Evolutionary conservation across 176 grass and related monocot genomes (phyloP), one percentile per base, ranked within the genome.

Genomic region (Triticum dicoccoides): DNA sequence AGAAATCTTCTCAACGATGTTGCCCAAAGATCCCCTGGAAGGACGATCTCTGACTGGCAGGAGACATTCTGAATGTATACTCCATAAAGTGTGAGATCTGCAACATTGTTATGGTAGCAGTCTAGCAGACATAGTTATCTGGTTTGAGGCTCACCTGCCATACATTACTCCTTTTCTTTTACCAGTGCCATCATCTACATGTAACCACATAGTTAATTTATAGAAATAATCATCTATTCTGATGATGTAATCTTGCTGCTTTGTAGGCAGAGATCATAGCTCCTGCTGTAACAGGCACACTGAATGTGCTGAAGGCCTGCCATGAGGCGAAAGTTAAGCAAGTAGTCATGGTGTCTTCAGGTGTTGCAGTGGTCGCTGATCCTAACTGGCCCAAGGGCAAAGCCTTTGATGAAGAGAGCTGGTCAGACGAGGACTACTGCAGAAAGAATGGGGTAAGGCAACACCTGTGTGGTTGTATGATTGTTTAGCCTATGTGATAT

Each of bases 221-320:
- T 23, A 17, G 29, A 33, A 73, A 64, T 10, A 9, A 78, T 1
- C 47, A 76, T 3, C 0, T 66, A 30, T 67, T 70, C 2, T 87
- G 72, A 58, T 41, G 56, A 25, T 66, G 5, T 66, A 8, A 11
- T 38, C 8, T 13, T 21, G 37, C 69, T 24, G 6, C 77, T 82
- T 77, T 88, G 41, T 45, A 92, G 95, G 87, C 37, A 64, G 89
- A 93, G 35, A 42, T 98, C 52, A 78, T 98, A 51, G 69, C 73
- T 77, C 95, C 93, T 74, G 89, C 91, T 82, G 91, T 98, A 51
- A 84, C 76, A 69, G 95, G 95, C n/a, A 98, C 95, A 72, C 63
- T 63, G 24, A 98, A 98, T 69, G 93, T 98, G 27, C 73, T 98
- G 49, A 98, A 93, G 69, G 93, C 95, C 66, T 88, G 91, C 69